Conservation (phyloP, 495 filamentous ascomycete species). For the Podospora pseudoanserina region DNA sequence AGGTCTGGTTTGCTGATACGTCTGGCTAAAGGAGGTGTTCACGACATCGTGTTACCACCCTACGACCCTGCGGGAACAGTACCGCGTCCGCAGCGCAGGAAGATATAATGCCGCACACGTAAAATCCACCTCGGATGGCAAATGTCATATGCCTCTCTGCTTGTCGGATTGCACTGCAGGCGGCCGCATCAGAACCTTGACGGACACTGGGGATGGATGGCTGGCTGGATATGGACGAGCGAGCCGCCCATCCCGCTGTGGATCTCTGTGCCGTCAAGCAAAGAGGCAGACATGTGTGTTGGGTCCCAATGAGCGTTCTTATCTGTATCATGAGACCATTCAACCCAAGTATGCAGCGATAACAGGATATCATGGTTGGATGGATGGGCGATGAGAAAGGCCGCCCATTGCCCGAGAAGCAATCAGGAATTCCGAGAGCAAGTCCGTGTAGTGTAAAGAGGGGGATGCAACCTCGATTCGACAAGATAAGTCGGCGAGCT, state of each 20-base stretch:
- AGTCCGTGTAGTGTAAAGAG: neutral
- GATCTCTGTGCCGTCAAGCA: neutral
- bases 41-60: neutral
- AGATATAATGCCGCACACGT: neutral
- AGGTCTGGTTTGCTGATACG: neutral
- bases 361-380: neutral
- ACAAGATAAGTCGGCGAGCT: neutral
- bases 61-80: conserved; percentile 5
- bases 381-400: neutral
- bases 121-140: conserved; percentile 3
- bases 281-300: neutral
- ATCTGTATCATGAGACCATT: conserved; percentile 2
- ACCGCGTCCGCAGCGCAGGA: neutral
- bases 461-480: neutral
- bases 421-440: neutral
- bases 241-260: conserved; percentile 4
- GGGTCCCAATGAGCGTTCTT: conserved; percentile 1
- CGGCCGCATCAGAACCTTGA: neutral
- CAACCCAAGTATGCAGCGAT: conserved; percentile 1
- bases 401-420: neutral
- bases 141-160: conserved; percentile 3
- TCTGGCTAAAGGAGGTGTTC: neutral
- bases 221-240: neutral
- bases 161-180: neutral
- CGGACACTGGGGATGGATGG: neutral